Percentiles rank a stretch among this genome's conserved stretches.
Conservation (phyloP, 108 stramenopile species). For the Stephanodiscus triporus region DNA sequence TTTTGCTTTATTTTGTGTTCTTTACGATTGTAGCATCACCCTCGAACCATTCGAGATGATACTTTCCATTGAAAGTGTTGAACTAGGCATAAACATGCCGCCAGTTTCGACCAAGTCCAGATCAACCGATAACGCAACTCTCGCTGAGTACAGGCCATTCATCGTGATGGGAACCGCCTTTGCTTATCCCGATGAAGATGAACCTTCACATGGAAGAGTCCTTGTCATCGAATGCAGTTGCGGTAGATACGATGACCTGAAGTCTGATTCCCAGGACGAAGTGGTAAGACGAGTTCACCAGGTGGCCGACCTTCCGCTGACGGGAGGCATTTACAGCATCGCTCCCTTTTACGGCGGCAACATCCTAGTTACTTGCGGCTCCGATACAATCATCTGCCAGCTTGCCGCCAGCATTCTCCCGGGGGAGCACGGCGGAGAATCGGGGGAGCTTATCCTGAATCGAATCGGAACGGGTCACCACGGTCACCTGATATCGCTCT, state of each 20-base stretch:
- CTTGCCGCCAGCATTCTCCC: slow-evolving; percentile 35
- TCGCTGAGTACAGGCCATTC: slow-evolving; percentile 53
- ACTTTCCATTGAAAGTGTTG: slow-evolving; percentile 68
- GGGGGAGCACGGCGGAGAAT: neutral
- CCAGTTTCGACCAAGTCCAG: slow-evolving; percentile 8
- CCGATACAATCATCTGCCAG: slow-evolving; percentile 72
- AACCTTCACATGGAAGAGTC: slow-evolving; percentile 91
- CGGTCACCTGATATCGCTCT: slow-evolving; percentile 94
- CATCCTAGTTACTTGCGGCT: slow-evolving; percentile 75
- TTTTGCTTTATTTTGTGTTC: neutral
- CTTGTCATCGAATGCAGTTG: slow-evolving; percentile 81
- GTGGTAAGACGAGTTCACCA: slow-evolving; percentile 50
- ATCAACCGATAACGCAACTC: slow-evolving; percentile 26
- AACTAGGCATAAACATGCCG: slow-evolving; percentile 42
- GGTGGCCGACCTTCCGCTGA: slow-evolving; percentile 70
- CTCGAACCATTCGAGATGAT: slow-evolving; percentile 87
- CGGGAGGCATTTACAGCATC: slow-evolving; percentile 81
- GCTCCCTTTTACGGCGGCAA: slow-evolving; percentile 78
- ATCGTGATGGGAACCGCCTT: slow-evolving; percentile 94
- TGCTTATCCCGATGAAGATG: slow-evolving; percentile 90
- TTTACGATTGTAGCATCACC: slow-evolving; percentile 58
- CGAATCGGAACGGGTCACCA: slow-evolving; percentile 74
- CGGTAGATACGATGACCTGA: slow-evolving; percentile 26
- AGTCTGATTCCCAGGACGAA: slow-evolving; percentile 26
- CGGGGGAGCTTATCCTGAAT: slow-evolving; percentile 4